phyloP scores from a whole-genome alignment of 768 basidiomycete species.

The Phlegmacium glaucopus region DNA sequence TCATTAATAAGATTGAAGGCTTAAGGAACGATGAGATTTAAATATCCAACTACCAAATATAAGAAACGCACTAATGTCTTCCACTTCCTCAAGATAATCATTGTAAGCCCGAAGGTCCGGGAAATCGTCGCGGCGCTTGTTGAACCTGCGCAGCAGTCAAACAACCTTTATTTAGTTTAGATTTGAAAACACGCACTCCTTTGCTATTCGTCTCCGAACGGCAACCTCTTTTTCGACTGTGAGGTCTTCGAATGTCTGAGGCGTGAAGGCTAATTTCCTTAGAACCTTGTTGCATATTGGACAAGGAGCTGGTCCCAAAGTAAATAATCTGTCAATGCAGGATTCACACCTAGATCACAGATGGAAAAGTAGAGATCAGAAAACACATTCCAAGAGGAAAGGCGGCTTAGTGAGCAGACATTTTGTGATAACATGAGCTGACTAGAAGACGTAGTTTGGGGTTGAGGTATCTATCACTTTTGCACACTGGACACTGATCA shows the following conservation, averaged over 20 bases:
- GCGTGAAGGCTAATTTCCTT: constrained; percentile 91
- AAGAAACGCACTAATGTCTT: constrained; percentile 62
- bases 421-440: constrained; percentile 97
- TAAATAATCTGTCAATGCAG: constrained; percentile 95
- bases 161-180: not conserved
- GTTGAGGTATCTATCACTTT: constrained; percentile 93
- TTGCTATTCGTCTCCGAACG: constrained; percentile 80
- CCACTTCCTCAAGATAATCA: constrained; percentile 94
- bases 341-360: constrained; percentile 81
- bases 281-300: constrained; percentile 88
- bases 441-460: constrained; percentile 92
- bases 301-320: constrained; percentile 93
- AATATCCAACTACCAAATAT: not conserved
- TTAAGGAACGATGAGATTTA: constrained; percentile 24
- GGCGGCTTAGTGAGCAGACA: constrained; percentile 47
- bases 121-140: constrained; percentile 92
- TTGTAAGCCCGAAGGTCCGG: constrained; percentile 76
- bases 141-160: constrained; percentile 60
- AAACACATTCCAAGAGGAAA: not conserved
- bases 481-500: constrained; percentile 96
- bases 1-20: constrained; percentile 96
- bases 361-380: constrained; percentile 1
- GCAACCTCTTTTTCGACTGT: constrained; percentile 94
- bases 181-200: constrained; percentile 57
- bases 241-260: constrained; percentile 93